These are phyloP conservation scores for Juncus effusus DNA, from an alignment of 176 grass and related monocot genomes.

Conservation along the genomic window DNA sequence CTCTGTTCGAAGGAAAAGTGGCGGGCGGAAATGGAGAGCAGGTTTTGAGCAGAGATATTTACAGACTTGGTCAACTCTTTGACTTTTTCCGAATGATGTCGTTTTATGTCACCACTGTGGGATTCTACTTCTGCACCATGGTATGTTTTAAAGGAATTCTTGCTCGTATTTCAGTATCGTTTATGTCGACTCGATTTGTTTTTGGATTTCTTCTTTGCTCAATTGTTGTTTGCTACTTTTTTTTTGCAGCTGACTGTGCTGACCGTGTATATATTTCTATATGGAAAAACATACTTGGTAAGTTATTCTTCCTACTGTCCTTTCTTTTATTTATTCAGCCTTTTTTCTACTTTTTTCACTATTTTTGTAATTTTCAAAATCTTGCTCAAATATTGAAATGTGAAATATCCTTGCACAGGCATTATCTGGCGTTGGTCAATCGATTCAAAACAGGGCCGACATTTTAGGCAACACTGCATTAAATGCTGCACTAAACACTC, in stretches of 20 bases:
- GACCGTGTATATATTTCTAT: constrained; percentile 47
- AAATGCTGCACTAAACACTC: constrained; percentile 89
- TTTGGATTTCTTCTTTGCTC: background rate
- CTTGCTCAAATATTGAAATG: too few relatives aligned
- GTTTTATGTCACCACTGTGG: constrained; percentile 94
- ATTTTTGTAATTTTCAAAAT: constrained; percentile 19
- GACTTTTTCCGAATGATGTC: constrained; percentile 97
- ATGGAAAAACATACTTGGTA: constrained; percentile 45
- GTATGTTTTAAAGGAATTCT: constrained; percentile 30
- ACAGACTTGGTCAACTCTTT: constrained; percentile 89
- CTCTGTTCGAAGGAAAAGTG: constrained; percentile 94
- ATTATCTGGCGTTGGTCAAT: constrained; percentile 82
- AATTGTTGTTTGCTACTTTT: too few relatives aligned
- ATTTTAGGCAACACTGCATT: constrained; percentile 71
- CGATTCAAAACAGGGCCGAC: constrained; percentile 46
- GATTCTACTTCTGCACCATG: constrained; percentile 96
- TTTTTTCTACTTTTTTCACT: constrained; percentile 8
- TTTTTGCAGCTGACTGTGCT: constrained; percentile 43
- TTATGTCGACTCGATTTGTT: background rate
- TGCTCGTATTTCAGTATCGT: background rate
- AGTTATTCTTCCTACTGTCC: background rate
- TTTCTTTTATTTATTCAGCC: background rate
- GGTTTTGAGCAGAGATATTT: constrained; percentile 88
- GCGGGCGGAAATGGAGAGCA: constrained; percentile 96
- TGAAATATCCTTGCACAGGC: constrained; percentile 32